Conservation (phyloP, 78 protist genomes). For the Tieghemostelium lacteum region DNA sequence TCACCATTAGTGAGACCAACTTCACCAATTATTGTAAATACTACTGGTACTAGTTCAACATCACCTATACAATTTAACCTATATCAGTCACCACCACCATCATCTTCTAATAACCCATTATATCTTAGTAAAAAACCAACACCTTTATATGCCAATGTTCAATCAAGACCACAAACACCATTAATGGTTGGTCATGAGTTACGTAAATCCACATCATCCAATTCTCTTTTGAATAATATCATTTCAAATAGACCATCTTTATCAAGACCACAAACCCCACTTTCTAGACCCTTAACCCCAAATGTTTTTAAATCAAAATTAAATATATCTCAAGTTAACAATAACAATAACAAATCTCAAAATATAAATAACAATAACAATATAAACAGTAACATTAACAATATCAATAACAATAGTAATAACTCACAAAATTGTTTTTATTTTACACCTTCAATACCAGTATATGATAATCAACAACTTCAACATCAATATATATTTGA, state of each 20-base stretch:
- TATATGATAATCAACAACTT: neutral
- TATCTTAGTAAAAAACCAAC: neutral
- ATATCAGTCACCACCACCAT: neutral
- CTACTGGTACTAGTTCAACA: neutral
- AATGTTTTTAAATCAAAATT: slow-evolving; percentile 1
- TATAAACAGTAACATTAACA: neutral
- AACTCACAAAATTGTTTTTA: neutral
- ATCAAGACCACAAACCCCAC: slow-evolving; percentile 38
- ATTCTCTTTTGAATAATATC: neutral
- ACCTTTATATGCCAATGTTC: neutral
- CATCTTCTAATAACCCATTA: neutral
- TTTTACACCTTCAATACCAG: too few species aligned
- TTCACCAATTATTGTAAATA: neutral
- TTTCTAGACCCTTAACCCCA: slow-evolving; percentile 6
- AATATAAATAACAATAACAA: neutral
- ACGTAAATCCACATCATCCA: neutral
- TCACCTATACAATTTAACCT: neutral
- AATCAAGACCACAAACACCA: neutral
- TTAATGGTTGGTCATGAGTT: too few species aligned
- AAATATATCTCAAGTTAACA: neutral
- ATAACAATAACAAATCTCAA: neutral
- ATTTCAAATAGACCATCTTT: neutral
- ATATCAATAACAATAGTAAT: neutral
- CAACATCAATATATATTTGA: neutral
- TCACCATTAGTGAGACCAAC: neutral